Percentiles rank a stretch among this genome's conserved stretches.
These are phyloP conservation scores for Peribolospora kevripleyi DNA, from an alignment of 768 basidiomycete species.

Conservation along the genomic window DNA sequence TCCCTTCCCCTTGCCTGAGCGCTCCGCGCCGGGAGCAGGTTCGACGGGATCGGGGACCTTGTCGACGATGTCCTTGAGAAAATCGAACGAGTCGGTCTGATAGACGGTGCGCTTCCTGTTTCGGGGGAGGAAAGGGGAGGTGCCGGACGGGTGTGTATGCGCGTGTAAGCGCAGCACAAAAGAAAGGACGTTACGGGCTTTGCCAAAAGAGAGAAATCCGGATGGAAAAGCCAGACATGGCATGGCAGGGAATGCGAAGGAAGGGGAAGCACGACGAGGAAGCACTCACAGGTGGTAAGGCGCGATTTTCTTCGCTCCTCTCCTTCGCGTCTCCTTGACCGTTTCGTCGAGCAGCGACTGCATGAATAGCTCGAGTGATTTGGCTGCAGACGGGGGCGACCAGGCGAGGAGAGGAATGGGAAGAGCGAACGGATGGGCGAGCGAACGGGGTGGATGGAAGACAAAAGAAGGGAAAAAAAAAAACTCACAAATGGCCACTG, in stretches of 20 bases:
- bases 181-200: too few species aligned
- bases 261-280: neutral
- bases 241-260: neutral
- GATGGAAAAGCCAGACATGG: neutral
- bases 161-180: neutral
- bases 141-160: neutral
- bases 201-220: neutral
- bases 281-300: slow-evolving; percentile 67
- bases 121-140: neutral
- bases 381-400: slow-evolving; percentile 31
- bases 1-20: slow-evolving; percentile 9
- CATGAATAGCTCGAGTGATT: slow-evolving; percentile 80
- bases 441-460: neutral
- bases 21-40: slow-evolving; percentile 42
- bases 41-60: slow-evolving; percentile 64
- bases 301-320: slow-evolving; percentile 71
- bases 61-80: slow-evolving; percentile 75
- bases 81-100: slow-evolving; percentile 69
- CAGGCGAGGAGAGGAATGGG: neutral
- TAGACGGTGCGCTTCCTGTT: slow-evolving; percentile 75
- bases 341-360: slow-evolving; percentile 59
- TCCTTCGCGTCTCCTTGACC: slow-evolving; percentile 46
- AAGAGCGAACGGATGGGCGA: neutral
- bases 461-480: slow-evolving; percentile 8
- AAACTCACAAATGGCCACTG: slow-evolving; percentile 76